Percentiles rank a stretch among this genome's conserved stretches.
Conservation (phyloP, 2,329 filamentous ascomycete species). For the Aspergillus clavatus region DNA sequence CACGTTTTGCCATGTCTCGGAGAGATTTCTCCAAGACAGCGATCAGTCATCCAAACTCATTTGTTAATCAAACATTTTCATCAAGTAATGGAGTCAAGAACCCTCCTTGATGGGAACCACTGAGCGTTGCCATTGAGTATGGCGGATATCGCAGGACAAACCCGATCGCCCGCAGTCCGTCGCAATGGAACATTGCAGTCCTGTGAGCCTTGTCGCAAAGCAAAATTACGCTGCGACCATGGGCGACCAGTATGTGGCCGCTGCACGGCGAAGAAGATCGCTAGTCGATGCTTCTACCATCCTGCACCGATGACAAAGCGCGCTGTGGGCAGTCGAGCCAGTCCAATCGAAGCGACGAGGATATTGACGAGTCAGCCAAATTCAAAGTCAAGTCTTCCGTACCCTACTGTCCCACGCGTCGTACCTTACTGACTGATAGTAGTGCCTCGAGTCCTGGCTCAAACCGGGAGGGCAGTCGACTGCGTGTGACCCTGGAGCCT, state of each 20-base stretch:
- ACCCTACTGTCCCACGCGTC: no score
- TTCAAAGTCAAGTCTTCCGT: conserved; percentile 18
- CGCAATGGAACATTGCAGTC: conserved; percentile 35
- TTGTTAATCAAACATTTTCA: neutral
- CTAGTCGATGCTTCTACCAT: conserved; percentile 33
- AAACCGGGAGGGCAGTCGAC: conserved; percentile 12
- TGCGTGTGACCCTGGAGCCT: conserved; percentile 20
- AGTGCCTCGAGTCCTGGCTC: conserved; percentile 24
- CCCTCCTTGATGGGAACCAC: neutral
- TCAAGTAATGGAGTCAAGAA: neutral
- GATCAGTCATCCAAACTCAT: no score
- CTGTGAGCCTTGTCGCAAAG: conserved; percentile 37
- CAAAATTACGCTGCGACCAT: conserved; percentile 36
- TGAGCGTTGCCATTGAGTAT: neutral
- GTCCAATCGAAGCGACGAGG: conserved; percentile 10
- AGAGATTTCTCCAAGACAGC: no score
- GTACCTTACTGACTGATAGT: conserved; percentile 1
- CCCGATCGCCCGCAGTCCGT: conserved; percentile 25
- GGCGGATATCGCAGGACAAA: conserved; percentile 3
- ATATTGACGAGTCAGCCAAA: conserved; percentile 17
- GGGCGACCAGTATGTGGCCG: conserved; percentile 30
- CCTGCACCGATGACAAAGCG: conserved; percentile 37
- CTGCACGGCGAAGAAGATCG: conserved; percentile 28
- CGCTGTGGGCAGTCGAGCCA: conserved; percentile 10
- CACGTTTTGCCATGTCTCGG: no score